Conservation (phyloP, 441 rosid species). For the Pelargonium australe region DNA sequence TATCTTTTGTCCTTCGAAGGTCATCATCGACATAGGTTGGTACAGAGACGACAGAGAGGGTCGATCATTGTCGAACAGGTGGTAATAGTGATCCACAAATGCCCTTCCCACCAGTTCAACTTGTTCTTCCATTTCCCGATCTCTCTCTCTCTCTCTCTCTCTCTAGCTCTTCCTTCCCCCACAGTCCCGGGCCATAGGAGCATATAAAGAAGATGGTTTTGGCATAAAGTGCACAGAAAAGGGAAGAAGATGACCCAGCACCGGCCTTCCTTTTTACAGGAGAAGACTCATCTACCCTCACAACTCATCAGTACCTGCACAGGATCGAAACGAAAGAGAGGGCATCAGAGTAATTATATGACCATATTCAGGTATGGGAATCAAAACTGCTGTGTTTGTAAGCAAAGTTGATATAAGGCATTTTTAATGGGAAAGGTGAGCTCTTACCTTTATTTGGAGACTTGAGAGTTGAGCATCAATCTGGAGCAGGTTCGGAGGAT, state of each 20-base stretch:
- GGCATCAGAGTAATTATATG: constrained; percentile 15
- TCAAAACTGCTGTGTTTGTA: constrained; percentile 33
- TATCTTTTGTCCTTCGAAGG: constrained; percentile 65
- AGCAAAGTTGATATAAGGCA: constrained; percentile 32
- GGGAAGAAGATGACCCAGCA: constrained; percentile 11
- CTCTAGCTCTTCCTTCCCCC: background rate
- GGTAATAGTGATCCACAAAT: constrained; percentile 69
- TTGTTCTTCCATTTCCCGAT: constrained; percentile 45
- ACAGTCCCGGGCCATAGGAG: constrained; percentile 8
- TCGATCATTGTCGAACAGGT: constrained; percentile 62
- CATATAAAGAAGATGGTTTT: constrained; percentile 16
- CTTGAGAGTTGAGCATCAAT: background rate
- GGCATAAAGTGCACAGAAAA: constrained; percentile 15
- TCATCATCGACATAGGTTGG: constrained; percentile 58
- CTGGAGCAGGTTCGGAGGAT: background rate
- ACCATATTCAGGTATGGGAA: constrained; percentile 14
- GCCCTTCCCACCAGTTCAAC: constrained; percentile 62
- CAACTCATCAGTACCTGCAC: background rate
- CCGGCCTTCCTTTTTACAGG: background rate
- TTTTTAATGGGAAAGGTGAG: background rate
- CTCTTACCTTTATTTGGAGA: background rate
- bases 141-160: no score
- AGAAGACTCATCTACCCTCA: constrained; percentile 23
- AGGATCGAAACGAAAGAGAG: background rate
- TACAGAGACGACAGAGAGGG: constrained; percentile 46